Base-by-base conservation (phyloP, 768 basidiomycete species). In the Mycena sanguinolenta region DNA sequence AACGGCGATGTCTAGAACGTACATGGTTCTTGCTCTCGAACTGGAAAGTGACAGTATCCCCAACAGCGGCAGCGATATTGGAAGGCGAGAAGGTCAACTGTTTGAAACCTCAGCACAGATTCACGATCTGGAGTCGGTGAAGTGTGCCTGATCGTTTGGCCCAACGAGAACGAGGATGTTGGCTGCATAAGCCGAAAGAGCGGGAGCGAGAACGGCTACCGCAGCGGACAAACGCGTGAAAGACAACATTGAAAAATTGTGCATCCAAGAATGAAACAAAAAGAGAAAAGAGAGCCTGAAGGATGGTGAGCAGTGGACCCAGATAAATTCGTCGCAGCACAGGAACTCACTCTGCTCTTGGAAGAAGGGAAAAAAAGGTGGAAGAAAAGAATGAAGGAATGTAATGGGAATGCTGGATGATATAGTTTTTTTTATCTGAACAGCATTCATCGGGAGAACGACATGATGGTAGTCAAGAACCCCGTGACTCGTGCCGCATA, bases 271-370 rank as follows among this genome's bases (percentile, higher is more conserved):
- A 46, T 44, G 42, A 19, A 46, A 23, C 5, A 67, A 74, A 74
- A 73, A 34, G 10, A 34, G 4, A 5, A 34, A 34, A 34, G 32
- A 61, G 81, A 83, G 83, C 82, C 81, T 83, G 65, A 46, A 63
- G 67, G 54, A 49, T 42, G 58, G 63, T 68, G 49, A 36, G 28
- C 57, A 34, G 54, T 19, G 63, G 21, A 30, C 32, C 44, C 49
- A 55, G 32, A 44, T 19, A 27, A 57, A 6, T 49, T 42, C 57
- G 34, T 58, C 55, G 21, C 54, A 5, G 19, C 17, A 6, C 36
- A 21, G 65, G 23, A 50, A 81, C 83, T 68, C 58, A 86, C 85
- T 79, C 85, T 83, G 85, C 85, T 87, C 86, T 82, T 74, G 32
- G 10, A 76, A 58, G 34, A 39, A 58, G 4, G 19, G 28, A 54